Evolutionary conservation across 2,329 filamentous ascomycete species (phyloP), one percentile per base, ranked within the genome.

Genomic region (Apiospora pterosperma): DNA sequence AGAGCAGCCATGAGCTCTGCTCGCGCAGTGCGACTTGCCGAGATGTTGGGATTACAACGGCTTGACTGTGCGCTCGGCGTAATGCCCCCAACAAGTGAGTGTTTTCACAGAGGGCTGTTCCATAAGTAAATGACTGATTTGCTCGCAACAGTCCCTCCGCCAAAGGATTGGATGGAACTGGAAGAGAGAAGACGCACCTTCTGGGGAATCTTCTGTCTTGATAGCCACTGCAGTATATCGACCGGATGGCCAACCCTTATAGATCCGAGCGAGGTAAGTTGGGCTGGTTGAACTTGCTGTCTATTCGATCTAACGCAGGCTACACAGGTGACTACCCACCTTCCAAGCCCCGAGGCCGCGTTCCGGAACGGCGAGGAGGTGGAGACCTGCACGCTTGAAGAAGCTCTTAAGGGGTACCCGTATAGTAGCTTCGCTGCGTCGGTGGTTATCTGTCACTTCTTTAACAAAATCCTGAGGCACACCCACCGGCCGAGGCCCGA

Each of bases 231-330:
- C 2, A 93, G 91, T 71, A 92, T 97, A 62, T 93, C 92, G 14
- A 97, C 93, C 4, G 94, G 94, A 2, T 97, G 94, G 94, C 92
- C 94, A 0, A 90, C 92, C 80, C 80, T 89, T 31, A 88, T 97
- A 48, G 89, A 96, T 67, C 85, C 92, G 65, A 82, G 82, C 73
- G 92, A 97, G 67, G 85, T 84, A 70, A 70, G 23, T 12, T 31
- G 19, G 12, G 21, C 23, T 41, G 7, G 1, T 44, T 19, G 2
- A 31, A 10, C 39, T 11, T 48, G 63, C 6, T 48, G 59, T 42
- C 59, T 65, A 68, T 68, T 38, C 72, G 61, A 21, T 21, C 5
- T 6, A 42, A 55, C 8, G 14, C 28, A 31, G 6, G 12, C 3
- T 34, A n/a, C 3, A n/a, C 48, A 84, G 89, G 87, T 95, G 65